A percentile compares a stretch with the other conserved stretches of the same genome.
phyloP scores from a whole-genome alignment of 805 yeast genomes.

The Saccharomycopsis fibuligera region DNA sequence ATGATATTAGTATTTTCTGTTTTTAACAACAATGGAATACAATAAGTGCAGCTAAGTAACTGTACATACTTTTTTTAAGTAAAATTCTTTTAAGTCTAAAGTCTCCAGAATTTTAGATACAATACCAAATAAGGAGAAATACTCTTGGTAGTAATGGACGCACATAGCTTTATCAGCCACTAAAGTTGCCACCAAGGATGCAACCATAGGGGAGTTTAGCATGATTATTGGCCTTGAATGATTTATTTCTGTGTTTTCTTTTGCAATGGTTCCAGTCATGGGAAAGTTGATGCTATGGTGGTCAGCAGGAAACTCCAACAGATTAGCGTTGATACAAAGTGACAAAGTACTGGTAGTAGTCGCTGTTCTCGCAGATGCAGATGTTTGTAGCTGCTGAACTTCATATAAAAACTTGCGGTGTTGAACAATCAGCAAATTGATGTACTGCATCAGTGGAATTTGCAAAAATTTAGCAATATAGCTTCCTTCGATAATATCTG shows the following conservation, averaged over 20 bases:
- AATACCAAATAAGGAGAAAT: slow-evolving; percentile 30
- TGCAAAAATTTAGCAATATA: slow-evolving; percentile 32
- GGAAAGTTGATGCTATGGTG: too few relatives aligned
- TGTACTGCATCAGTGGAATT: slow-evolving; percentile 28
- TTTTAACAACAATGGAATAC: not conserved
- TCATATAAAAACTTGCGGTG: slow-evolving; percentile 30
- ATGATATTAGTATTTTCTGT: too few relatives aligned
- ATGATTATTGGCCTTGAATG: too few relatives aligned
- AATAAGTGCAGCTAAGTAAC: not conserved
- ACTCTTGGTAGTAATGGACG: slow-evolving; percentile 30
- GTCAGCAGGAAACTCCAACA: too few relatives aligned
- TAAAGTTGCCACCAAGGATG: slow-evolving; percentile 14
- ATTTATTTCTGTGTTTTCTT: too few relatives aligned
- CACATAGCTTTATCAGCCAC: slow-evolving; percentile 25
- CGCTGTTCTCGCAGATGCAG: too few relatives aligned
- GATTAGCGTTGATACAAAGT: too few relatives aligned
- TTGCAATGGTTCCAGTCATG: too few relatives aligned
- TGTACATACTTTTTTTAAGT: not conserved
- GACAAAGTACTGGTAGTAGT: too few relatives aligned
- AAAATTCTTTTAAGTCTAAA: slow-evolving; percentile 21
- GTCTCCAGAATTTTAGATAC: slow-evolving; percentile 31
- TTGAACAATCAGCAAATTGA: slow-evolving; percentile 22
- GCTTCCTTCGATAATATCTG: slow-evolving; percentile 32
- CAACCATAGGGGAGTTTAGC: slow-evolving; percentile 15
- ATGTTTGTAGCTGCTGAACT: slow-evolving; percentile 21